Base-by-base conservation (phyloP, 805 yeast genomes). In the Candida patagonica region DNA sequence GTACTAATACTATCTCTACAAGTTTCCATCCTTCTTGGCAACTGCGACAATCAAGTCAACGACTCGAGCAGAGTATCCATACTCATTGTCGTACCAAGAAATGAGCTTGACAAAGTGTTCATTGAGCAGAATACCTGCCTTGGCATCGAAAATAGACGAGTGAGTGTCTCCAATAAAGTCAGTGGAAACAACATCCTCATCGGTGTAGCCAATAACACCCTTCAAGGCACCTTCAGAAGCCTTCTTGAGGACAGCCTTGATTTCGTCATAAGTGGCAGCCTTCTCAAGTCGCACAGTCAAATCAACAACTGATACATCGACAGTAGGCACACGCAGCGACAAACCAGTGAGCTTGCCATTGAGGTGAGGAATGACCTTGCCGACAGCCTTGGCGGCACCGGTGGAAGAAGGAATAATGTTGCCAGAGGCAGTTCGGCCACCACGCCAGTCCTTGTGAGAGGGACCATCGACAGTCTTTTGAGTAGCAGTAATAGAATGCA, bases 321-420 rank as follows among this genome's bases (percentile, higher is more conserved):
- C 76, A 62, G 95, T 86, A 66, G 95, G 95, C 48, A 86, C 95
- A 72, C 95, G 82, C 70, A 86, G 71, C 48, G 95, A 78, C 78
- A 85, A 73, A 74, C 95, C 95, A 53, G 95, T 86, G 66, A 86
- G 80, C 73, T 84, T 85, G 61, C 95, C 95, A 70, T 80, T 79
- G 59, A 86, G 76, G 59, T 73, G 80, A 52, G 95, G 95, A 59
- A 86, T 80, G 57, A 86, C 95, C 77, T 84, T 84, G 66, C 95
- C 95, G 57, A 86, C 95, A 52, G 95, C 95, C 80, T 86, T 86
- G 61, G 95, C 95, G 59, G 95, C 95, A 78, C 95, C 95, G 50
- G 95, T 86, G 49, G 95, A 82, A 30, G 94, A 84, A 61, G 95
- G 95, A 55, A 86, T 86, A 66, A 86, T 83, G 81, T 86, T 86